Conservation (phyloP, 345 rosid species). For the Populus euphratica region DNA sequence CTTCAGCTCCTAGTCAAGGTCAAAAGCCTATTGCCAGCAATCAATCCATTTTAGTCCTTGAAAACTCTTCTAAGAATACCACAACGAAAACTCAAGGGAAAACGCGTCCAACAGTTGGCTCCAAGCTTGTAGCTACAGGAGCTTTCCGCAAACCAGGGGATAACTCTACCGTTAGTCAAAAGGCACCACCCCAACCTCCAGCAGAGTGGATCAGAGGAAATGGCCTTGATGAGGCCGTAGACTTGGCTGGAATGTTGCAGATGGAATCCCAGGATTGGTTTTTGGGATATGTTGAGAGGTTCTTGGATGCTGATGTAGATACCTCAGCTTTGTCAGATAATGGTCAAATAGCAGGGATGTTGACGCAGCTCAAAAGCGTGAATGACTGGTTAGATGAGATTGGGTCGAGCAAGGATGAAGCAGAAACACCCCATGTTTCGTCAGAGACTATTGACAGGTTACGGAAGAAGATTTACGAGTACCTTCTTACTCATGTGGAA, state of each 20-base stretch:
- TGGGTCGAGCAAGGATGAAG: constrained; percentile 52
- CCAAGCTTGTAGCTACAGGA: constrained; percentile 74
- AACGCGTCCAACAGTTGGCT: constrained; percentile 45
- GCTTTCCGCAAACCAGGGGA: constrained; percentile 58
- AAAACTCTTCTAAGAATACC: constrained; percentile 43
- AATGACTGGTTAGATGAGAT: constrained; percentile 90
- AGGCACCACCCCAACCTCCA: constrained; percentile 45
- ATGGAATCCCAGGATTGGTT: constrained; percentile 91
- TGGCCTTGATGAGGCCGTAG: constrained; percentile 64
- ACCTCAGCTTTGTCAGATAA: constrained; percentile 60
- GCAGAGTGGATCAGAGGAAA: constrained; percentile 73
- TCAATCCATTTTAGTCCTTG: constrained; percentile 57
- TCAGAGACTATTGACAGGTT: constrained; percentile 63
- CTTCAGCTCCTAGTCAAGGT: constrained; percentile 28
- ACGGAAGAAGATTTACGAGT: constrained; percentile 83
- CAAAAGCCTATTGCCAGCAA: constrained; percentile 33
- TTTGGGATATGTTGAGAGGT: constrained; percentile 77
- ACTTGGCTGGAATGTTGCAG: constrained; percentile 67
- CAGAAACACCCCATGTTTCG: constrained; percentile 45
- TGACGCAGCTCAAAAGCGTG: constrained; percentile 89
- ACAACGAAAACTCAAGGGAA: constrained; percentile 47
- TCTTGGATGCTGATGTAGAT: constrained; percentile 75
- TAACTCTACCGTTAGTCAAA: constrained; percentile 37
- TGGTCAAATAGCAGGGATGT: constrained; percentile 84
- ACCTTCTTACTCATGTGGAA: constrained; percentile 86